Conservation (phyloP, 805 yeast genomes). For the Ogataea trehaloabstinens region DNA sequence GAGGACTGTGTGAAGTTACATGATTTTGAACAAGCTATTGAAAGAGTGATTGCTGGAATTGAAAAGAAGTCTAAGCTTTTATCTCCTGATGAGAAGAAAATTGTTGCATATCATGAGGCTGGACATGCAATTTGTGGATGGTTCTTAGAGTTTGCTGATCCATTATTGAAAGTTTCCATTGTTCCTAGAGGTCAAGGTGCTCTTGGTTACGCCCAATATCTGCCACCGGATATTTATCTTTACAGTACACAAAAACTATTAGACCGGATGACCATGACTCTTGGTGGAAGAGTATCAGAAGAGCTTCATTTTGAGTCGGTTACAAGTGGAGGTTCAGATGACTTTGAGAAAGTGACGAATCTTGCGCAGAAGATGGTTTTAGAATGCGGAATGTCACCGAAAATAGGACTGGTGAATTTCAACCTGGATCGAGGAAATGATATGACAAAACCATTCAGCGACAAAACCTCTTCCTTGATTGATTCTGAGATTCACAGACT, state of each 20-base stretch:
- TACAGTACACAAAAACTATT: constrained; percentile 70
- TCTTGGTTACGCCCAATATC: constrained; percentile 91
- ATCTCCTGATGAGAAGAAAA: constrained; percentile 74
- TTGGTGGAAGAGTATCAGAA: constrained; percentile 91
- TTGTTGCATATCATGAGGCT: constrained; percentile 94
- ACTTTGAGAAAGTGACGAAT: constrained; percentile 84
- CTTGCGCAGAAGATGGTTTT: constrained; percentile 91
- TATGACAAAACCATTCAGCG: constrained; percentile 66
- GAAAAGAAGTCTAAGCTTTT: constrained; percentile 81
- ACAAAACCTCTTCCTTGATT: constrained; percentile 63
- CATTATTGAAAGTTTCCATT: constrained; percentile 87
- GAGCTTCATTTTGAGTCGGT: constrained; percentile 84
- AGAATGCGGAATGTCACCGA: constrained; percentile 81
- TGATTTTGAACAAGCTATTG: constrained; percentile 91
- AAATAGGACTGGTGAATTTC: constrained; percentile 61
- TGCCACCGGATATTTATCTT: constrained; percentile 86
- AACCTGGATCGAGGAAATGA: constrained; percentile 50
- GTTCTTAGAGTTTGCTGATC: constrained; percentile 86
- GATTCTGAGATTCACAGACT: constrained; percentile 69
- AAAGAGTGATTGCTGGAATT: constrained; percentile 91
- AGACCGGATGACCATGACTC: constrained; percentile 90
- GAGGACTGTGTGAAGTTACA: constrained; percentile 57
- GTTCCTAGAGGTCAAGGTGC: constrained; percentile 96
- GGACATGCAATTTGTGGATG: constrained; percentile 97
- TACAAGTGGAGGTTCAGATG: constrained; percentile 91